Evolutionary conservation across 164 flowering plant species (phyloP).

Genomic region (Vitis amurensis): DNA sequence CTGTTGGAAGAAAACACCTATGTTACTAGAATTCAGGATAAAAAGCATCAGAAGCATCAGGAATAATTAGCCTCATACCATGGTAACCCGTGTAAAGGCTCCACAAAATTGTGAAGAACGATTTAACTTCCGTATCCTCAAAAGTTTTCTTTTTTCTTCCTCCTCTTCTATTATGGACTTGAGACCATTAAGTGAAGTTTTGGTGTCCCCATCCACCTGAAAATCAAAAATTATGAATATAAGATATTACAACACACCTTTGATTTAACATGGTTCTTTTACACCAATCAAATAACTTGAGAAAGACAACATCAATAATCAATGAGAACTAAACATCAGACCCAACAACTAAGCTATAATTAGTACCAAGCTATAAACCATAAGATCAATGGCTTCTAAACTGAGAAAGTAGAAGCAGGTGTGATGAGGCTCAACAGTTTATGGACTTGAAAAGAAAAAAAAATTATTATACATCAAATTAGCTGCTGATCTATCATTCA

Average conservation of each 20-base stretch:
- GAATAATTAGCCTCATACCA: constrained; percentile 46
- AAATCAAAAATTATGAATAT: constrained; percentile 4
- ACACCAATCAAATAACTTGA: background rate
- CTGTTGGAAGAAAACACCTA: constrained; percentile 36
- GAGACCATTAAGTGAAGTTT: constrained; percentile 54
- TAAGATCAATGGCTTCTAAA: constrained; percentile 4
- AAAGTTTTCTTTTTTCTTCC: constrained; percentile 52
- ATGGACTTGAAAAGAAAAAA: background rate
- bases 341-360: background rate
- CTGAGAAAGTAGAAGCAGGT: background rate
- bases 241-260: background rate
- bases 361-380: background rate
- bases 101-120: constrained; percentile 79
- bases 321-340: background rate
- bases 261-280: background rate
- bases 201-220: constrained; percentile 49
- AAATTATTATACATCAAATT: background rate
- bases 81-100: constrained; percentile 64
- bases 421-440: background rate
- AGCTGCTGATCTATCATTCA: background rate
- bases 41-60: constrained; percentile 1
- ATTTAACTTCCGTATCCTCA: constrained; percentile 39
- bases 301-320: background rate
- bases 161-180: constrained; percentile 76
- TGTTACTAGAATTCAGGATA: constrained; percentile 1